Evolutionary conservation across 2,329 filamentous ascomycete species (phyloP), one percentile per base, ranked within the genome.

Genomic region (Hymenoscyphus fraxineus): DNA sequence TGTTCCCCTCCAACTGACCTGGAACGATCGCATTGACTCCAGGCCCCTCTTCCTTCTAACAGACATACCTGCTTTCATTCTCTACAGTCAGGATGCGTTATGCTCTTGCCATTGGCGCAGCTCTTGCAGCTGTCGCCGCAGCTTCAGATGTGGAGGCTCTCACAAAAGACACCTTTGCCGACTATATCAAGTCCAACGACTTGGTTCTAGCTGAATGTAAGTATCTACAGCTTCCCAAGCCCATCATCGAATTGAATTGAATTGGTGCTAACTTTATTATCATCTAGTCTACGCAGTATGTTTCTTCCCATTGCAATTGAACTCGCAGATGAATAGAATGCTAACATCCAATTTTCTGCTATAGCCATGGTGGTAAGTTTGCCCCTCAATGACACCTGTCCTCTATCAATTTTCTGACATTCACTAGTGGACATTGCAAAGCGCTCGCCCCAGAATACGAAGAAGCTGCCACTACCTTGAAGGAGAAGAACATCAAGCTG

Each of bases 181-280:
- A 88, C 67, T 99, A 97, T 79, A 82, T 99, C 76, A 89, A 89
- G 78, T 80, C 87, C 73, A 90, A 98, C 78, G 88, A 92, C 73
- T 85, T 99, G 64, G 94, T 97, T 63, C 88, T 99, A 67, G 93
- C 93, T 73, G 93, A 99, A 82, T 99, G 91, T 94, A 83, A 80
- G 90, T 81, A 6, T n/a, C 10, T 47, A 62, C 63, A 41, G 31
- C 51, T 58, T 63, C 44, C 13, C 31, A 41, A 56, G 1, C 47
- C 7, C 12, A 10, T 10, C 40, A 40, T 40, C 22, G 16, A 38
- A 47, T 59, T 27, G 10, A 35, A 22, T 12, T 2, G 44, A 60
- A 54, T 41, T 13, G 32, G 10, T 64, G 65, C 73, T 72, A 69
- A 72, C 54, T 10, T 59, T 61, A 15, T 38, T 54, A 13, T 59